These are phyloP conservation scores for Letharia lupina DNA, from an alignment of 495 filamentous ascomycete genomes.

Conservation along the genomic window DNA sequence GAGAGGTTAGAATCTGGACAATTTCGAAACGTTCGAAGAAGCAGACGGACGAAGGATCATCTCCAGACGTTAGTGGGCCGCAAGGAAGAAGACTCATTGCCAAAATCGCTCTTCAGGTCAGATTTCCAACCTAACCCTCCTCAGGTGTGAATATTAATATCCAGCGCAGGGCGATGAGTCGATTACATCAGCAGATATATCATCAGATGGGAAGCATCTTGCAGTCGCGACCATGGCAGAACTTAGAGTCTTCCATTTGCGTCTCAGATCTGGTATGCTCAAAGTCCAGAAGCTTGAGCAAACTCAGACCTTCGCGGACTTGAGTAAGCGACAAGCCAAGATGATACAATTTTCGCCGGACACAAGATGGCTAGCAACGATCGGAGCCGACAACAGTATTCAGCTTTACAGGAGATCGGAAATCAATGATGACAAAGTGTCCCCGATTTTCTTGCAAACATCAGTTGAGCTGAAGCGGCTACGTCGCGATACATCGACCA, in stretches of 20 bases:
- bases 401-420: slow-evolving; percentile 39
- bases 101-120: slow-evolving; percentile 29
- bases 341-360: slow-evolving; percentile 46
- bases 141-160: slow-evolving; percentile 35
- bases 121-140: slow-evolving; percentile 34
- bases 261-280: slow-evolving; percentile 43
- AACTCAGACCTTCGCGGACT: slow-evolving; percentile 44
- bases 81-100: slow-evolving; percentile 32
- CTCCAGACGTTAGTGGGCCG: not conserved
- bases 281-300: slow-evolving; percentile 67
- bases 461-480: slow-evolving; percentile 50
- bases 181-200: slow-evolving; percentile 73
- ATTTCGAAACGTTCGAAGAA: slow-evolving; percentile 10
- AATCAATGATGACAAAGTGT: slow-evolving; percentile 32
- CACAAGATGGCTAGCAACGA: slow-evolving; percentile 47
- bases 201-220: slow-evolving; percentile 62
- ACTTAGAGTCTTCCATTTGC: slow-evolving; percentile 70
- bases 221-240: slow-evolving; percentile 67
- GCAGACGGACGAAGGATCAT: not conserved
- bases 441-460: slow-evolving; percentile 39
- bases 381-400: slow-evolving; percentile 44
- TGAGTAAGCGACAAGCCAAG: slow-evolving; percentile 54
- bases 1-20: slow-evolving; percentile 76
- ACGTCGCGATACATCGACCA: slow-evolving; percentile 45
- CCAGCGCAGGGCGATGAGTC: slow-evolving; percentile 64